Base-by-base conservation (phyloP, 805 yeast genomes). In the Yarrowia bubula region DNA sequence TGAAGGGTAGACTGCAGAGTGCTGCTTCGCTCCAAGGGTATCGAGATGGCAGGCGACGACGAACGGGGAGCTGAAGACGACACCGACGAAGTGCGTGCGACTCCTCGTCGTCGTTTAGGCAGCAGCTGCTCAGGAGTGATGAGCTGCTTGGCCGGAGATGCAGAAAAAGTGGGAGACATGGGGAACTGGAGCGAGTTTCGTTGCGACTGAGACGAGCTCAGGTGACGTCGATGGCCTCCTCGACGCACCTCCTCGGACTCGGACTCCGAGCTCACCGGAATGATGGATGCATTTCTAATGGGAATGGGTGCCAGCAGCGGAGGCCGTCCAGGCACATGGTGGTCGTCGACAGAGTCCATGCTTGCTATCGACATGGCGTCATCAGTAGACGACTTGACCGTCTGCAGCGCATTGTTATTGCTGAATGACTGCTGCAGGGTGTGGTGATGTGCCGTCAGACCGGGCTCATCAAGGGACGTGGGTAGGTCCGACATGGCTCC, bases 171-270 rank as follows among this genome's bases (percentile, higher is more conserved):
- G 13, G 61, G 61, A 6, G 61, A 55, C 46, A 55, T n/a, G 13
- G 61, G 47, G 17, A 55, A 55, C 47, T 41, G 47, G 7, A 55
- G 47, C 1, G 61, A 55, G 38, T 55, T 55, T 9, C 61, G 46
- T 32, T 55, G 61, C 13, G 61, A 55, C 28, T 51, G 60, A 10
- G 60, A 51, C n/a, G 60, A 51, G 60, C 60, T 51, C 37, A 55
- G 37, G 13, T 55, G 61, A 2, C 61, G 47, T 31, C 61, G n/a
- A 15, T 55, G 61, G n/a, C 47, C 13, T 5, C 61, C 37, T 39
- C 61, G 61, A 22, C 28, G 28, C 15, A 41, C 17, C 7, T 55
- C 61, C 15, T 55, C 61, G 15, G 61, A 55, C 61, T 55, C 61
- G 9, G 61, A 55, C 38, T 41, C 61, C 8, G 61, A 55, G 61